These are phyloP conservation scores for Boechera divaricarpa DNA, from an alignment of 345 rosid species.

Conservation along the genomic window DNA sequence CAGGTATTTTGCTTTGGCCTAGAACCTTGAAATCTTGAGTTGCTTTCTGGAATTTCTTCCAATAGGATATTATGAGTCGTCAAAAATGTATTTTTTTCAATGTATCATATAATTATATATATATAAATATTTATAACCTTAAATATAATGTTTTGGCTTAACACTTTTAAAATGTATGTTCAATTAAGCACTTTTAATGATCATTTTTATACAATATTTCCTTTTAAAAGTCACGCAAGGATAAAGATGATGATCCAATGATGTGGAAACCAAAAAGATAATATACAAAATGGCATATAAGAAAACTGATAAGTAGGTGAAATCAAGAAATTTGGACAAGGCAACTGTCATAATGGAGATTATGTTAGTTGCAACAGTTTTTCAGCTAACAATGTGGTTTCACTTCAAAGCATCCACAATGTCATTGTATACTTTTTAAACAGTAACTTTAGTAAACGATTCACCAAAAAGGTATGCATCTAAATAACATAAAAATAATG, in stretches of 20 bases:
- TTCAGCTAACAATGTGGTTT: conserved; percentile 1
- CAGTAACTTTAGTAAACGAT: neutral
- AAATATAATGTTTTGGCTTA: neutral
- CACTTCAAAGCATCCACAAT: conserved; percentile 36
- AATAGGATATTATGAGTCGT: neutral
- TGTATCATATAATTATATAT: too few species aligned
- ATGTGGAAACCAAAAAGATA: neutral
- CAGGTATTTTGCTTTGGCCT: too few species aligned
- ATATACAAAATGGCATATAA: neutral
- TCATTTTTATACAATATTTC: neutral
- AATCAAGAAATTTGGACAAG: conserved; percentile 7
- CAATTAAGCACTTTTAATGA: neutral
- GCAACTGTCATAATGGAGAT: conserved; percentile 18
- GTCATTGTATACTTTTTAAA: conserved; percentile 13
- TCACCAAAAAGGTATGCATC: conserved; percentile 20
- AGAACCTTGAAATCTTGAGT: neutral
- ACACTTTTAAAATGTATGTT: too few species aligned
- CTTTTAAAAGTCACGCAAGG: neutral
- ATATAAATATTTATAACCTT: too few species aligned
- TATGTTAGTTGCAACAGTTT: conserved; percentile 31
- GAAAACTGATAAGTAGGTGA: conserved; percentile 7
- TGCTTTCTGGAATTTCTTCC: neutral
- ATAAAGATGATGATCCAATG: neutral
- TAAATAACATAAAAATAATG: neutral
- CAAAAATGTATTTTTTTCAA: too few species aligned